phyloP scores from a whole-genome alignment of 169 alveolate genomes.

The Plasmodium coatneyi region DNA sequence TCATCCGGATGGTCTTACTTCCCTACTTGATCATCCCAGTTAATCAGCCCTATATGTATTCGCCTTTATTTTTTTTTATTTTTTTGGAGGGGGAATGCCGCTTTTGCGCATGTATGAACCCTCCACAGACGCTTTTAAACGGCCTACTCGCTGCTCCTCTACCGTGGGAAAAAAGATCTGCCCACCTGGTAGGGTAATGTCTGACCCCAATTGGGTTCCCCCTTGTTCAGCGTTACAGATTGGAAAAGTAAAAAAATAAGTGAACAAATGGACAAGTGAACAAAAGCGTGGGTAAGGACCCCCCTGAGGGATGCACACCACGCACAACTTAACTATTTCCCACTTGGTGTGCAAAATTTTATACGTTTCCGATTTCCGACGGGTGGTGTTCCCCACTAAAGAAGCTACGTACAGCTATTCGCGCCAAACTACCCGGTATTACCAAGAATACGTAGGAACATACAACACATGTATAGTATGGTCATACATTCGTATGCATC shows the following conservation, averaged over 20 bases:
- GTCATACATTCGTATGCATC: not conserved
- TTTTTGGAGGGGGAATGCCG: not conserved
- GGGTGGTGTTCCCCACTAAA: not conserved
- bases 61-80: not conserved
- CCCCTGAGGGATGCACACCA: not conserved
- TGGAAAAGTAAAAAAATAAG: not conserved
- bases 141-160: not conserved
- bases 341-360: not conserved
- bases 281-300: not conserved
- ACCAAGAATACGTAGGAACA: not conserved
- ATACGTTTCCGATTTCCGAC: not conserved
- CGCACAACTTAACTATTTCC: not conserved
- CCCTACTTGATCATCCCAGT: not conserved
- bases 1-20: not conserved
- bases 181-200: not conserved
- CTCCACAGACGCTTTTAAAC: not conserved
- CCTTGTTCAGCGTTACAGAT: not conserved
- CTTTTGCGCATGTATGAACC: not conserved
- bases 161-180: not conserved
- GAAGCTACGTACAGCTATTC: not conserved
- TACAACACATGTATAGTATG: not conserved
- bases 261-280: not conserved
- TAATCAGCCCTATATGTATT: not conserved
- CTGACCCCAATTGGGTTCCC: not conserved
- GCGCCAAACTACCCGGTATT: not conserved